Base-by-base conservation (phyloP, 2,329 filamentous ascomycete species). In the Tolypocladium album region DNA sequence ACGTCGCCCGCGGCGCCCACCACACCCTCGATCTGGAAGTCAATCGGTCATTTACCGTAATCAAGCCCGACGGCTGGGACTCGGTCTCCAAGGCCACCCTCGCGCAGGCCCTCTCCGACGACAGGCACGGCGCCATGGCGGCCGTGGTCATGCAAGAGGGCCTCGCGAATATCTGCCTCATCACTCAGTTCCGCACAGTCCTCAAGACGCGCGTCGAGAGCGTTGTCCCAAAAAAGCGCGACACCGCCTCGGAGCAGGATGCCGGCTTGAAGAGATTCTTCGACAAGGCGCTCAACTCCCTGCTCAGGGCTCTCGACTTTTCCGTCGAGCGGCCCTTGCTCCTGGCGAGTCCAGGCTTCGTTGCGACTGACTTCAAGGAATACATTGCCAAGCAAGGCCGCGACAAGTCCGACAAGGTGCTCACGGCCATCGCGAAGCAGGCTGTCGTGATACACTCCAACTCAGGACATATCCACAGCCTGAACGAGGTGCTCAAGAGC, bases 61-160 rank as follows among this genome's bases (percentile, higher is more conserved):
- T 92, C 76, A 97, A 97, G 75, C 82, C 83, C 45, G 87, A 74
- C 59, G 75, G 92, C 50, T 99, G 94, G 94, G 94, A 99, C 73
- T 92, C 88, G 65, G 86, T 99, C 13, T 90, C 92, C 4, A 78
- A 88, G 56, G 86, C 89, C 61, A 88, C 89, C 55, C 81, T 99
- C 13, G 80, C 83, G 60, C 90, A 96, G 71, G 88, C 92, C 0
- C 81, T 93, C 17, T 87, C 90, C 67, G 85, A 89, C 66, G 88
- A 90, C 64, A 87, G 88, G 68, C 86, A 89, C 63, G 92, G 91
- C 1, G 88, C 93, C 63, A 82, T 96, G 22, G 90, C 92, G 59
- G 93, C 94, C 0, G 88, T 97, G 0, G 89, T 97, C 31, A 93
- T 99, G 88, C 90, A 96, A 67, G 93, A 97, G 68, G 89, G 89